Evolutionary conservation across 179 eudicot species (phyloP).

Genomic region (Silene noctiflora): DNA sequence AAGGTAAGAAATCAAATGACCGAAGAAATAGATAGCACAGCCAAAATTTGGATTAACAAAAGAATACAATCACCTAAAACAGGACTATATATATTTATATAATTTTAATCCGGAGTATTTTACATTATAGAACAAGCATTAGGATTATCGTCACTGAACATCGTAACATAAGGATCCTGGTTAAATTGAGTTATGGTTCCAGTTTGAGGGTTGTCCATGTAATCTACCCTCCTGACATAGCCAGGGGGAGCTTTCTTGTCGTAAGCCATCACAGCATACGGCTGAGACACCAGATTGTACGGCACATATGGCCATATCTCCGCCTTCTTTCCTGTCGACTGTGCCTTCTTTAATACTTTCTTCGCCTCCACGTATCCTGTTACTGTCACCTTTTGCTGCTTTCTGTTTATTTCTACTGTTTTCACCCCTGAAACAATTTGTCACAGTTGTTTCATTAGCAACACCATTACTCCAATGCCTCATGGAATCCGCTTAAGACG

Average conservation of each 20-base stretch:
- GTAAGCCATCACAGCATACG: slow-evolving; percentile 48
- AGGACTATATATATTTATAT: not conserved
- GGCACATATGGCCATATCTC: slow-evolving; percentile 84
- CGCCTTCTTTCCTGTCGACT: slow-evolving; percentile 70
- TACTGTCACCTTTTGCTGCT: slow-evolving; percentile 70
- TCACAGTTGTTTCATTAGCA: slow-evolving; percentile 9
- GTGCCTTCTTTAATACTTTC: slow-evolving; percentile 65
- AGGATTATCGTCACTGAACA: slow-evolving; percentile 43
- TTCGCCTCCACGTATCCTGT: slow-evolving; percentile 54
- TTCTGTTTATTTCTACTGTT: slow-evolving; percentile 68
- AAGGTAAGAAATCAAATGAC: not conserved
- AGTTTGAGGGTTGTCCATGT: slow-evolving; percentile 17
- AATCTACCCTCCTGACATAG: slow-evolving; percentile 59
- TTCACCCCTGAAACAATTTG: slow-evolving; percentile 48
- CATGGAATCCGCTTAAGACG: too few relatives aligned
- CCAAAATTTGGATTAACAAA: slow-evolving; percentile 4
- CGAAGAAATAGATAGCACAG: not conserved
- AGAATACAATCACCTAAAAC: not conserved
- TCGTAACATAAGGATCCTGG: slow-evolving; percentile 28
- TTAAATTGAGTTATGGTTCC: slow-evolving; percentile 21
- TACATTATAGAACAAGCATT: slow-evolving; percentile 42
- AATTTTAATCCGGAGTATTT: not conserved
- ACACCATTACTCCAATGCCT: not conserved
- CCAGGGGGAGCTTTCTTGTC: slow-evolving; percentile 87
- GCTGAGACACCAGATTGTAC: slow-evolving; percentile 64